phyloP scores from a whole-genome alignment of 768 basidiomycete genomes.

The Chalciporus chontae region DNA sequence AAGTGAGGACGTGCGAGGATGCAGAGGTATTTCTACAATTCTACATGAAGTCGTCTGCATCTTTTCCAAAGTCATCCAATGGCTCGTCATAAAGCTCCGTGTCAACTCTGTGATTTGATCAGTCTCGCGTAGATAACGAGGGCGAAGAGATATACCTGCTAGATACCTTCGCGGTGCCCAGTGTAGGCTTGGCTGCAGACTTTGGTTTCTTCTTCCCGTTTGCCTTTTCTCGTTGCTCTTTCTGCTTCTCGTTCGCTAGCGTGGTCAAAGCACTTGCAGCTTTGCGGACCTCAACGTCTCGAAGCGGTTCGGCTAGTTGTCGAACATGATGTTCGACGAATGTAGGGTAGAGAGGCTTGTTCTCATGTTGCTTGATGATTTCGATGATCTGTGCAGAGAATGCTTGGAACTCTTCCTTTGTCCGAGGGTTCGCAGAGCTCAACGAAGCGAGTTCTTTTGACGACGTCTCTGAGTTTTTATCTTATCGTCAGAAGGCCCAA shows the following conservation, averaged over 20 bases:
- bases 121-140: conserved; percentile 8
- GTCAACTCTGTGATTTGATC: conserved; percentile 55
- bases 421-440: conserved; percentile 76
- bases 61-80: conserved; percentile 80
- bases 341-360: conserved; percentile 75
- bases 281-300: conserved; percentile 90
- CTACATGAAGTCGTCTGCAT: conserved; percentile 90
- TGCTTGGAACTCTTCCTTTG: conserved; percentile 81
- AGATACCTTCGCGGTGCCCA: conserved; percentile 71
- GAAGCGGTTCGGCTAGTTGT: conserved; percentile 70
- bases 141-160: conserved; percentile 42
- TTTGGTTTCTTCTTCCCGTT: conserved; percentile 90
- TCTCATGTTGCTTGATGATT: conserved; percentile 70
- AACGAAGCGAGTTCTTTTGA: conserved; percentile 66
- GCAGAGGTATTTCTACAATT: conserved; percentile 19
- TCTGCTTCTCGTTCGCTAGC: conserved; percentile 94
- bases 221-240: conserved; percentile 79
- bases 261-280: conserved; percentile 80
- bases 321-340: conserved; percentile 86
- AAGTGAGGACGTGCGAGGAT: conserved; percentile 5
- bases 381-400: conserved; percentile 75
- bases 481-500: neutral
- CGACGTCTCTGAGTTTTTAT: conserved; percentile 50
- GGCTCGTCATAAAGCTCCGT: conserved; percentile 82
- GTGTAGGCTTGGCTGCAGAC: conserved; percentile 61